Conservation (phyloP, 345 rosid genomes). For the Toxicodendron radicans region DNA sequence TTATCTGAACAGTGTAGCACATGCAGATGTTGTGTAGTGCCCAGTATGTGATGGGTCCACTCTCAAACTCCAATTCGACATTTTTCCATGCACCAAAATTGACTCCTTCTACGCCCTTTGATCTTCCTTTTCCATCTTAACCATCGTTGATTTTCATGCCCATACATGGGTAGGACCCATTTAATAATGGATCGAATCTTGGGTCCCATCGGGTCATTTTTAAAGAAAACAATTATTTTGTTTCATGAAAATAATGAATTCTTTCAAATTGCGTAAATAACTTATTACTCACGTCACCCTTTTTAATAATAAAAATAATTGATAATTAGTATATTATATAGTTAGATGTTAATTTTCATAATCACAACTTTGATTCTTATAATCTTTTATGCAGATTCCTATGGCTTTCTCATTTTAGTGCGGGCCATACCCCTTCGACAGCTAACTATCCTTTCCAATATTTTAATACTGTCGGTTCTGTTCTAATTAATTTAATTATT, state of each 20-base stretch:
- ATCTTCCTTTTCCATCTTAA: slow-evolving; percentile 8
- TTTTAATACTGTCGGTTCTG: neutral
- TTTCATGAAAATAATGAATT: no score
- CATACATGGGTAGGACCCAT: neutral
- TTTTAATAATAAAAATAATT: no score
- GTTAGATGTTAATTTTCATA: no score
- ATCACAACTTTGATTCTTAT: slow-evolving; percentile 20
- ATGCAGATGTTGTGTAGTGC: slow-evolving; percentile 39
- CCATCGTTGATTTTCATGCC: slow-evolving; percentile 12
- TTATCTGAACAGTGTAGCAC: slow-evolving; percentile 28
- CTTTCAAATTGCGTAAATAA: neutral
- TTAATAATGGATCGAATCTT: neutral
- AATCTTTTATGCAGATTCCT: slow-evolving; percentile 36
- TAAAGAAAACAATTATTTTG: no score
- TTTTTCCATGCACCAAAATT: slow-evolving; percentile 17
- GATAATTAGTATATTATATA: no score
- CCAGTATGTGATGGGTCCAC: slow-evolving; percentile 22
- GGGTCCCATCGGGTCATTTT: neutral
- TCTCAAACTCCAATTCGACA: slow-evolving; percentile 10
- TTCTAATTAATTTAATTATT: neutral
- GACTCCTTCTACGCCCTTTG: slow-evolving; percentile 7
- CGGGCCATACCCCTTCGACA: slow-evolving; percentile 27
- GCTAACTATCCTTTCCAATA: slow-evolving; percentile 25
- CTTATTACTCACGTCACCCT: no score
- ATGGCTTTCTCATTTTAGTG: slow-evolving; percentile 26